Evolutionary conservation across 2,329 filamentous ascomycete genomes (phyloP), one percentile per base, ranked within the genome.

Genomic region (Ilyonectria robusta): DNA sequence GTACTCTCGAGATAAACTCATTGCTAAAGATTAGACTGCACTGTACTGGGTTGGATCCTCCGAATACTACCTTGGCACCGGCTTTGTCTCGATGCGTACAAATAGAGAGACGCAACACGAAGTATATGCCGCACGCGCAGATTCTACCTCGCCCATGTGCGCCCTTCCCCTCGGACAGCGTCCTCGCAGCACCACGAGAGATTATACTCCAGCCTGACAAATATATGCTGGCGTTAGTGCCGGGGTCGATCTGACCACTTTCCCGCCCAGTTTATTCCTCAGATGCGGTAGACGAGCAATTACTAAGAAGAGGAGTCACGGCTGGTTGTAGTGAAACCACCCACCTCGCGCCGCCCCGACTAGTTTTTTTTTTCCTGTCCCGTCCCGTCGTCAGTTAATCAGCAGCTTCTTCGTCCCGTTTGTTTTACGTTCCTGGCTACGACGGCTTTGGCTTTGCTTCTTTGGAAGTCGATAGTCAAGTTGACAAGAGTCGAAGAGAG

Each of bases 311-410:
- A 53, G 19, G n/a, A 46, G 44, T 46, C 44, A 17, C 31, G 3
- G 10, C 50, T 53, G 50, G 31, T 23, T 53, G 50, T 37, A 35
- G 33, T 53, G 50, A 53, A 53, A 37, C 50, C 31, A 53, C 50
- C 50, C 50, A 35, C 50, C 29, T 35, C 31, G 50, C 35, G 50
- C 50, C 50, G 26, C 23, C 40, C 40, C 40, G 23, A 59, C 19
- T 56, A 42, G 60, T 62, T 64, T 53, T 29, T 46, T 17, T 29
- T 58, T 46, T 23, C 23, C 40, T 26, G 13, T 35, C 40, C 50
- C 37, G 6, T 47, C 31, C 54, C 59, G 50, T 46, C 68, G 66
- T 71, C 68, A 73, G 50, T 53, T 53, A 17, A 35, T 53, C 31
- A 6, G 9, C 33, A 55, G 21, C 55, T 62, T 66, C 54, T 61